Base-by-base conservation (phyloP, 2,329 filamentous ascomycete species). In the Colletotrichum costaricense region DNA sequence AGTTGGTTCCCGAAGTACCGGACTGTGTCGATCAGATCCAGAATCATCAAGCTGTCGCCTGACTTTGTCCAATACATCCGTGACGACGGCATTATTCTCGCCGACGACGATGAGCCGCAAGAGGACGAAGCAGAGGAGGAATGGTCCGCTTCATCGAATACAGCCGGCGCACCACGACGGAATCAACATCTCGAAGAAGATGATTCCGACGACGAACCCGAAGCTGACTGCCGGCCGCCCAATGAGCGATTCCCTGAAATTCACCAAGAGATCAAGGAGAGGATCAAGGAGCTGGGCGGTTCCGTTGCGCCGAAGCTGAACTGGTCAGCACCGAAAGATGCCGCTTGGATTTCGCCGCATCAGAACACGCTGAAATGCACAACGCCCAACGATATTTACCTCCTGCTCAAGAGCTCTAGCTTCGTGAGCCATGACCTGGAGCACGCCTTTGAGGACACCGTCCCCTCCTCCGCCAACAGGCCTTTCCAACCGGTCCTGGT, bases 281-380 rank as follows among this genome's bases (percentile, higher is more conserved):
- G 90, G 55, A 98, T 99, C 75, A 83, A 87, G 14, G 93, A 95
- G 77, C 89, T 98, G 1, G 95, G 94, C 19, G 96, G 96, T 72
- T 91, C 92, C 73, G 95, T 98, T 9, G 92, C 93, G 2, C 97
- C 97, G 0, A 99, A 99, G 83, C 86, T 99, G 59, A 98, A 98
- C 85, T 99, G 97, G 97, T 98, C 95, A 6, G 93, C 95, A 4
- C 97, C 97, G 4, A 98, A 98, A 82, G 97, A 99, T 80, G 97
- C 97, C 9, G 94, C 94, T 26, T 98, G 95, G 93, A 98, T 99
- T 82, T 91, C 89, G 83, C 92, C 83, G 84, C 81, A 96, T 88
- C 83, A 92, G 78, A 99, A 99, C 82, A 97, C 94, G 59, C 93
- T 98, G 84, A 95, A 97, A 82, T 99, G 97, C 83, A 92, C 91